Conservation (phyloP, 768 basidiomycete species). For the Nevesoporus exiguus region DNA sequence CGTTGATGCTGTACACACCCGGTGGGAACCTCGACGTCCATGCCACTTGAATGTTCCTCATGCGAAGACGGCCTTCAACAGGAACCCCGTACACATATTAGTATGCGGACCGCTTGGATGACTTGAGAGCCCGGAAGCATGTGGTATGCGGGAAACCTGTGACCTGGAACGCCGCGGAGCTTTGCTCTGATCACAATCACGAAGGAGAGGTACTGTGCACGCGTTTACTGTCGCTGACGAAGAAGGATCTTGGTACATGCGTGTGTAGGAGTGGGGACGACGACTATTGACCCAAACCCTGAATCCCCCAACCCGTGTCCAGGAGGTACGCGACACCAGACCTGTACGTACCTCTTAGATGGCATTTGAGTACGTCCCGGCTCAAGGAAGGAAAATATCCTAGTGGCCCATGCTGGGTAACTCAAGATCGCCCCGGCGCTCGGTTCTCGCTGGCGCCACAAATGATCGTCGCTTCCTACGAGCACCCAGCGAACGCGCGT, state of each 20-base stretch:
- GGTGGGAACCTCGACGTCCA: neutral
- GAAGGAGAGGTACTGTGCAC: neutral
- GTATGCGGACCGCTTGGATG: too few relatives aligned
- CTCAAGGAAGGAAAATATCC: neutral
- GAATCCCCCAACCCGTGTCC: neutral
- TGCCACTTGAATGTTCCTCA: neutral
- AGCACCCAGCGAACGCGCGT: constrained; percentile 44
- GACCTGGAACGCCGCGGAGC: too few relatives aligned
- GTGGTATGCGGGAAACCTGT: neutral
- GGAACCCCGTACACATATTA: too few relatives aligned
- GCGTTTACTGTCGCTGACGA: neutral
- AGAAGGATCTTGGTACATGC: neutral
- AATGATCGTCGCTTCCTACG: constrained; percentile 45
- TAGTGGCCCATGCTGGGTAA: neutral
- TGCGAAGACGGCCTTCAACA: neutral
- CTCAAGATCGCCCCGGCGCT: neutral
- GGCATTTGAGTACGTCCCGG: neutral
- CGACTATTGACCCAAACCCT: neutral
- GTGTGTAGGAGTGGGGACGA: neutral
- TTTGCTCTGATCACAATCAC: neutral
- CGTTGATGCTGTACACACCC: too few relatives aligned
- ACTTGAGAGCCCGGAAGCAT: neutral
- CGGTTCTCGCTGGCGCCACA: constrained; percentile 23
- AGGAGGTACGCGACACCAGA: neutral
- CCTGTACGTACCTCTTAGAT: neutral